A percentile compares a stretch with the other conserved stretches of the same genome.
Conservation (phyloP, 805 yeast species). For the Starmerella bacillaris region DNA sequence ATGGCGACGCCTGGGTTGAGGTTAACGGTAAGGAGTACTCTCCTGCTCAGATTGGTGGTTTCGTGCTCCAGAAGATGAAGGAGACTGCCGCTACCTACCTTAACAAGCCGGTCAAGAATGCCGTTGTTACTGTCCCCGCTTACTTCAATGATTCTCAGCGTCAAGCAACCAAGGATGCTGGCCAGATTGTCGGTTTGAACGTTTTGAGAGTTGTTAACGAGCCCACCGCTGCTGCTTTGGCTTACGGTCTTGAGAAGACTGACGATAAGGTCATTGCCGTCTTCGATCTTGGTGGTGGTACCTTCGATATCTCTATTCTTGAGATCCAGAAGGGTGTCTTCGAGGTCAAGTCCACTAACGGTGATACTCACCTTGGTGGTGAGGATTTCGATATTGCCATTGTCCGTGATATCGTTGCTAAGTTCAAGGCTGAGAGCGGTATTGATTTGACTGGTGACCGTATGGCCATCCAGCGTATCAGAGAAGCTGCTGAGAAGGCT, state of each 20-base stretch:
- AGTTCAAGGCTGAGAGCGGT: conserved; percentile 60
- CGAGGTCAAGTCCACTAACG: conserved; percentile 94
- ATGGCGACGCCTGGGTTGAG: conserved; percentile 94
- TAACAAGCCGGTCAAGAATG: conserved; percentile 73
- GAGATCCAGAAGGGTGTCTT: conserved; percentile 96
- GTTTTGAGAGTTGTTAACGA: conserved; percentile 78
- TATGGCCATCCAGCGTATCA: conserved; percentile 68
- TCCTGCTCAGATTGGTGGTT: conserved; percentile 91
- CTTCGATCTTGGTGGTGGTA: conserved; percentile 97
- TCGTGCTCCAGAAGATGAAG: conserved; percentile 88
- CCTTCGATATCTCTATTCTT: conserved; percentile 88
- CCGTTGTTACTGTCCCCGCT: conserved; percentile 83
- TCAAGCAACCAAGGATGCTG: conserved; percentile 92
- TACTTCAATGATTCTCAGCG: conserved; percentile 82
- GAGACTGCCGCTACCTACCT: conserved; percentile 90
- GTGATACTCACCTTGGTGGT: conserved; percentile 88
- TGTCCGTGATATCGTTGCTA: conserved; percentile 65
- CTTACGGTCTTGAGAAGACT: conserved; percentile 81
- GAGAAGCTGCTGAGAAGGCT: conserved; percentile 81
- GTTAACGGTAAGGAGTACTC: conserved; percentile 77
- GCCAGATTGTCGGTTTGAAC: conserved; percentile 89
- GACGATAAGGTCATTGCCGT: conserved; percentile 80
- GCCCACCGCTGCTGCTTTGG: conserved; percentile 88
- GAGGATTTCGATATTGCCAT: conserved; percentile 78
- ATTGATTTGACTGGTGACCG: conserved; percentile 47